phyloP scores from a whole-genome alignment of 2,329 filamentous ascomycete genomes.

The Ceratocystis smalleyi region DNA sequence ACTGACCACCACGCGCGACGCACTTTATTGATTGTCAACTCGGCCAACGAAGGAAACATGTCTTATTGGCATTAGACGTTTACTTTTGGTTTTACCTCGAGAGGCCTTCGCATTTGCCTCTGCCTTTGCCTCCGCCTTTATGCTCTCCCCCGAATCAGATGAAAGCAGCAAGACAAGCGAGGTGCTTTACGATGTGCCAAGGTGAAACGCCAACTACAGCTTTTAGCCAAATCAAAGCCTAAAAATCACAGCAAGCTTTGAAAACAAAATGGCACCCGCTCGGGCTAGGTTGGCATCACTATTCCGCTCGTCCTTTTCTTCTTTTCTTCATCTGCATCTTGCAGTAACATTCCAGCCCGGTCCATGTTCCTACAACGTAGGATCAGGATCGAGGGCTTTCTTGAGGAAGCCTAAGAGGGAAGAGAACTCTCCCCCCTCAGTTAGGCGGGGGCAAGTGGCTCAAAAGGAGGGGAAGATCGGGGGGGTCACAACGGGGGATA shows the following conservation, averaged over 20 bases:
- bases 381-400: conserved; percentile 1
- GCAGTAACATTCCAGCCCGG: neutral
- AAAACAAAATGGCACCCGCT: neutral
- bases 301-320: neutral
- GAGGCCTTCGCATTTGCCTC: no score
- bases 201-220: neutral
- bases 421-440: neutral
- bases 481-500: neutral
- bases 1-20: no score
- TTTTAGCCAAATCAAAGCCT: neutral
- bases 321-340: neutral
- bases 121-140: no score
- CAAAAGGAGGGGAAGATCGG: neutral
- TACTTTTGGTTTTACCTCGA: no score
- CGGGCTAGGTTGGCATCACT: neutral
- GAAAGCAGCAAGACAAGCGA: neutral
- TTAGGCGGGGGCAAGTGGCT: neutral
- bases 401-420: neutral
- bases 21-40: no score
- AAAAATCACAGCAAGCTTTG: neutral
- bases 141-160: neutral
- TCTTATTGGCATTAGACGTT: neutral
- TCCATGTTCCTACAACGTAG: neutral
- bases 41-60: neutral
- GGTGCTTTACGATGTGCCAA: neutral